Evolutionary conservation across 345 rosid genomes (phyloP).

Genomic region (Gossypium raimondii): DNA sequence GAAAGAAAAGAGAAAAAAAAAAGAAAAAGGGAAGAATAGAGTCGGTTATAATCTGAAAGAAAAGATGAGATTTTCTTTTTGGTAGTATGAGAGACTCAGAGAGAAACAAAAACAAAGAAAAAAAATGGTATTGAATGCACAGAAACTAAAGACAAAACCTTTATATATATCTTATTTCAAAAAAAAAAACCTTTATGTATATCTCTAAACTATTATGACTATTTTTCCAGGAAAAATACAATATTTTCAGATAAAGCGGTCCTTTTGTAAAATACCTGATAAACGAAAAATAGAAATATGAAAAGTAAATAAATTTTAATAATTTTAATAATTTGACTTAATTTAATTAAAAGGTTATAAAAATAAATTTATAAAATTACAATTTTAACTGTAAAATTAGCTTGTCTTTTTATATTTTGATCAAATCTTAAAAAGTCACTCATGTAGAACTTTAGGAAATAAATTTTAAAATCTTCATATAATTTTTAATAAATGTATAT

Average conservation of each 20-base stretch:
- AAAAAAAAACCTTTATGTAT: constrained; percentile 22
- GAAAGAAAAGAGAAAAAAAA: constrained; percentile 12
- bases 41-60: constrained; percentile 32
- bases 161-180: constrained; percentile 10
- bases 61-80: constrained; percentile 14
- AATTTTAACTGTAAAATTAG: too few relatives aligned
- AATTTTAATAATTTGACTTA: too few relatives aligned
- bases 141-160: constrained; percentile 39
- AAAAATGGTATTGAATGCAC: constrained; percentile 26
- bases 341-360: too few relatives aligned
- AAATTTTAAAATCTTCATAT: too few relatives aligned
- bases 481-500: too few relatives aligned
- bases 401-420: too few relatives aligned
- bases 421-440: too few relatives aligned
- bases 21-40: background rate
- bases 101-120: background rate
- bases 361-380: too few relatives aligned
- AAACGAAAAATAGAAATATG: background rate
- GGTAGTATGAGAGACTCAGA: constrained; percentile 3
- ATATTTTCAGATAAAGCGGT: constrained; percentile 47
- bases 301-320: background rate
- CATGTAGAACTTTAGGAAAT: too few relatives aligned
- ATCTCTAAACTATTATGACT: background rate
- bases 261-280: background rate
- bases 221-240: background rate